Percentiles rank a stretch among this genome's conserved stretches.
Conservation (phyloP, 257 asterid species). For the Penstemon eatonii region DNA sequence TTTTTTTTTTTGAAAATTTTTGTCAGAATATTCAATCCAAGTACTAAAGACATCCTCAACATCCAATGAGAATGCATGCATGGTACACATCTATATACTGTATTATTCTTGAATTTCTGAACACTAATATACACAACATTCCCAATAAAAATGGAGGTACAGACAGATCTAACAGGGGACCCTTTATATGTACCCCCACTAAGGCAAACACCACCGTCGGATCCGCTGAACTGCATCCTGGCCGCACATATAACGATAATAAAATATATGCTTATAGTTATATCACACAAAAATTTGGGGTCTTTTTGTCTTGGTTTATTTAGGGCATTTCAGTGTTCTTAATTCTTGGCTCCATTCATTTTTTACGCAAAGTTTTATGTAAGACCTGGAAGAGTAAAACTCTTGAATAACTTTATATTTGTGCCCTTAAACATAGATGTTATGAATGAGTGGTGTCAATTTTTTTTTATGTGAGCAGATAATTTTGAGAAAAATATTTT, state of each 20-base stretch:
- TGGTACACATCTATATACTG: slow-evolving; percentile 2
- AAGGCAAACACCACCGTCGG: slow-evolving; percentile 37
- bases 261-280: background rate
- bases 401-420: no score
- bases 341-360: no score
- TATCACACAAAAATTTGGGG: no score
- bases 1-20: background rate
- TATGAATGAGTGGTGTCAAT: no score
- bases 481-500: no score
- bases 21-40: background rate
- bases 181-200: slow-evolving; percentile 21
- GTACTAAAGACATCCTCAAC: background rate
- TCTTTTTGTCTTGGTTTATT: no score
- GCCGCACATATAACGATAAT: slow-evolving; percentile 23
- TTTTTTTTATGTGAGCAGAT: no score
- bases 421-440: no score
- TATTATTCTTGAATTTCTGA: background rate
- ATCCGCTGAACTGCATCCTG: slow-evolving; percentile 35
- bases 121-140: background rate
- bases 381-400: no score
- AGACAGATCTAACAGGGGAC: slow-evolving; percentile 46
- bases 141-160: slow-evolving; percentile 24
- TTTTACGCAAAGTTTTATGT: no score
- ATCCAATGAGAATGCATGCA: background rate
- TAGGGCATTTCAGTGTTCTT: no score